phyloP scores from a whole-genome alignment of 192 early-diverging fungal species.

The Ramicandelaber brevisporus region DNA sequence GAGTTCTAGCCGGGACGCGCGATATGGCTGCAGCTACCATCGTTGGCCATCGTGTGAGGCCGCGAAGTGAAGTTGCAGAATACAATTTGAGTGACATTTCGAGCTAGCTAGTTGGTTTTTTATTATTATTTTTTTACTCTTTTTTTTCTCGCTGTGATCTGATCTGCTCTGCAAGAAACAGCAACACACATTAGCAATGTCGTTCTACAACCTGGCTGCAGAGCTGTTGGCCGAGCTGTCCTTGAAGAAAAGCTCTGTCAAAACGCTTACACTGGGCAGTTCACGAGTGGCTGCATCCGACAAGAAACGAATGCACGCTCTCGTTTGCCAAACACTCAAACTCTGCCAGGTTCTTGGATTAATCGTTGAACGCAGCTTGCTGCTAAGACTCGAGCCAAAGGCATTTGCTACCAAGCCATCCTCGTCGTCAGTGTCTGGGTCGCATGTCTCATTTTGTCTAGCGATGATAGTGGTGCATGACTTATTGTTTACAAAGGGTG shows the following conservation, averaged over 20 bases:
- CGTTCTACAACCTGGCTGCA: slow-evolving; percentile 45
- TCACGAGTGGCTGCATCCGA: slow-evolving; percentile 21
- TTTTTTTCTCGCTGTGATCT: no score
- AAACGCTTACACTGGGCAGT: slow-evolving; percentile 43
- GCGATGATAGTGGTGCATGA: slow-evolving; percentile 64
- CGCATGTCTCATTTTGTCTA: slow-evolving; percentile 3
- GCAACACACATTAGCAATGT: no score
- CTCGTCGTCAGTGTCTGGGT: not conserved
- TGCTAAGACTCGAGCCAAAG: slow-evolving; percentile 1
- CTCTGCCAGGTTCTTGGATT: slow-evolving; percentile 10
- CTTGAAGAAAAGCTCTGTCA: slow-evolving; percentile 49
- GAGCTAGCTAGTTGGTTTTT: no score
- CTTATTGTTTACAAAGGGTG: slow-evolving; percentile 48
- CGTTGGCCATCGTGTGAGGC: no score
- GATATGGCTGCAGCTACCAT: no score
- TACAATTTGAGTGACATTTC: no score
- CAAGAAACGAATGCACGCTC: slow-evolving; percentile 69
- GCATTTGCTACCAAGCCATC: slow-evolving; percentile 8
- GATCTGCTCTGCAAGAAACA: no score
- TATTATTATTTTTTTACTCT: no score
- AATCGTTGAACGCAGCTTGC: slow-evolving; percentile 6
- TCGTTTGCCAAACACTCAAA: slow-evolving; percentile 84
- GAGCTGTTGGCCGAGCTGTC: slow-evolving; percentile 46
- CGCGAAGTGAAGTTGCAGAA: no score
- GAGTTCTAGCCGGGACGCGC: no score